A percentile compares a stretch with the other conserved stretches of the same genome.
These are phyloP conservation scores for Candolleomyces eurysporus DNA, from an alignment of 768 basidiomycete genomes.

Conservation along the genomic window DNA sequence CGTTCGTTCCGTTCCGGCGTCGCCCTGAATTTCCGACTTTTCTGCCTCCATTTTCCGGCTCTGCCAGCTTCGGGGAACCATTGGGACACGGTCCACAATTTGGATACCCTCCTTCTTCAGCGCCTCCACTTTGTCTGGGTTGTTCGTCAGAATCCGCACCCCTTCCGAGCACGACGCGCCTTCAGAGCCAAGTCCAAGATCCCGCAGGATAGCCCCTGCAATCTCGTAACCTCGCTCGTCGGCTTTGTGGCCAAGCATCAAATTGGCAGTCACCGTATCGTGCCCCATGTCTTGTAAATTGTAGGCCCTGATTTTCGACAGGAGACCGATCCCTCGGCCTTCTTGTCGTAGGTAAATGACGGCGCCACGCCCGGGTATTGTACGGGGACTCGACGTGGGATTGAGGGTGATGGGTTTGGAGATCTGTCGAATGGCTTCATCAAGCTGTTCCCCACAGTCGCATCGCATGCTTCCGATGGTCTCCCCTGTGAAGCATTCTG, in stretches of 20 bases:
- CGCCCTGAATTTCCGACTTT: conserved; percentile 10
- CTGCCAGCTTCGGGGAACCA: conserved; percentile 93
- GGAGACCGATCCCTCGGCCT: conserved; percentile 92
- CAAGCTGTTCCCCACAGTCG: conserved; percentile 97
- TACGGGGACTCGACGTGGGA: conserved; percentile 26
- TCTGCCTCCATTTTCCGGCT: conserved; percentile 26
- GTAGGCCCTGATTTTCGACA: conserved; percentile 96
- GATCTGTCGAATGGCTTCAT: conserved; percentile 93
- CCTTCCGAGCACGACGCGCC: conserved; percentile 41
- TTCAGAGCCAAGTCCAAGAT: conserved; percentile 72
- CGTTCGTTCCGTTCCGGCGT: conserved; percentile 26
- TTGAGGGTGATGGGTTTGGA: conserved; percentile 58
- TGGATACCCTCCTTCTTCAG: conserved; percentile 79
- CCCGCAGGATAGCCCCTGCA: conserved; percentile 85
- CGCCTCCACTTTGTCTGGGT: conserved; percentile 94
- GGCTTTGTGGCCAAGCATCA: conserved; percentile 91
- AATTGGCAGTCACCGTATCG: conserved; percentile 97
- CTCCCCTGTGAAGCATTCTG: conserved; percentile 98
- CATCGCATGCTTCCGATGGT: conserved; percentile 98
- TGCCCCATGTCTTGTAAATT: conserved; percentile 97
- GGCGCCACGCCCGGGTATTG: conserved; percentile 81
- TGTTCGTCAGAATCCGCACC: conserved; percentile 89
- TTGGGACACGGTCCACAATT: conserved; percentile 83
- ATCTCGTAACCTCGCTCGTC: conserved; percentile 94
- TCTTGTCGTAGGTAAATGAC: conserved; percentile 97